Percentiles rank a stretch among this genome's conserved stretches.
Evolutionary conservation across 163 green algal species (phyloP).

Genomic region (Volvox carteri): DNA sequence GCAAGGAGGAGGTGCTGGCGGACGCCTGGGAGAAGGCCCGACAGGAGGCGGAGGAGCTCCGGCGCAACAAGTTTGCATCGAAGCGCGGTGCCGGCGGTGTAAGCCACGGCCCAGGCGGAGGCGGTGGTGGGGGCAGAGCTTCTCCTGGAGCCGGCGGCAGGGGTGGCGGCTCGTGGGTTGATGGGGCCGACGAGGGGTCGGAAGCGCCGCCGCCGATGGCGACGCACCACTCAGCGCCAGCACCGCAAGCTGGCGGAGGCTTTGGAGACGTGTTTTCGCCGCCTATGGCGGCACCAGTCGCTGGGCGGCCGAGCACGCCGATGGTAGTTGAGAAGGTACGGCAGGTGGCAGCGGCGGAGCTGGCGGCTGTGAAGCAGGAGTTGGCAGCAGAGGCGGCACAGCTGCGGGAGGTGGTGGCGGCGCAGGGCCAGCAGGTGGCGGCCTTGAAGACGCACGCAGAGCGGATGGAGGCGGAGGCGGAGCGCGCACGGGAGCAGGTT

Average conservation of each 20-base stretch:
- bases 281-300: background rate
- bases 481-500: conserved; percentile 22
- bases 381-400: conserved; percentile 57
- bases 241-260: background rate
- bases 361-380: conserved; percentile 53
- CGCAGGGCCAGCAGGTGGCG: conserved; percentile 60
- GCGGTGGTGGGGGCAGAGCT: conserved; percentile 6
- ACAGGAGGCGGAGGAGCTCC: conserved; percentile 52
- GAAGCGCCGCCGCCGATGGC: background rate
- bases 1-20: conserved; percentile 20
- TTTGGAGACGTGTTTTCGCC: conserved; percentile 8
- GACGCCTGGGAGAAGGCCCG: conserved; percentile 61
- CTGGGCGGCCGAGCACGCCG: conserved; percentile 33
- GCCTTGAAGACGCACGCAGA: conserved; percentile 63
- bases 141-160: background rate
- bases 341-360: conserved; percentile 55
- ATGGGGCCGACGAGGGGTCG: background rate
- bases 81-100: conserved; percentile 1
- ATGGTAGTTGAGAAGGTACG: conserved; percentile 56
- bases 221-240: background rate
- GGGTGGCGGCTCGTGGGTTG: background rate
- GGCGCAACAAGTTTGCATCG: conserved; percentile 40
- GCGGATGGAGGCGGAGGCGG: conserved; percentile 60
- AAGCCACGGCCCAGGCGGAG: background rate
- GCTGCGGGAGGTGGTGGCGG: conserved; percentile 59